Evolutionary conservation across 352 stramenopile species (phyloP).

Genomic region (Globisporangium irregulare): DNA sequence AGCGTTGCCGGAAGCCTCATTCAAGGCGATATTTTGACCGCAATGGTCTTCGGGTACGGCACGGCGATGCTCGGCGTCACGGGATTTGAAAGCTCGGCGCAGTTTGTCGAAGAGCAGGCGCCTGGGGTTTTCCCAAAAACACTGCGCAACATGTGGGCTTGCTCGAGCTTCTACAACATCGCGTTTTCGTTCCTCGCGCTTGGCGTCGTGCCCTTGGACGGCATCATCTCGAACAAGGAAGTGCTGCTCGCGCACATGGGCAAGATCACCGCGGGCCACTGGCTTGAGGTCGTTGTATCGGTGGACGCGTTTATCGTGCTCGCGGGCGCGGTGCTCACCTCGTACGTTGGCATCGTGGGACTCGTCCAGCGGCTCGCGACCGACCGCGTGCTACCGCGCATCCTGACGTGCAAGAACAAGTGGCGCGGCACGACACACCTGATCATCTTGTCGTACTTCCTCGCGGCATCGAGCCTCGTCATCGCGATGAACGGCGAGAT

Average conservation of each 20-base stretch:
- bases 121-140: slow-evolving; percentile 80
- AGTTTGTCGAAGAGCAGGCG: slow-evolving; percentile 85
- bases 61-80: slow-evolving; percentile 76
- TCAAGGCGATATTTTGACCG: slow-evolving; percentile 25
- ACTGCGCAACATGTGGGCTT: slow-evolving; percentile 77
- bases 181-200: slow-evolving; percentile 63
- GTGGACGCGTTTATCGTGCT: slow-evolving; percentile 81
- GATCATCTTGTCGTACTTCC: slow-evolving; percentile 62
- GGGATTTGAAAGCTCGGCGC: slow-evolving; percentile 79
- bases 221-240: slow-evolving; percentile 42
- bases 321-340: slow-evolving; percentile 65
- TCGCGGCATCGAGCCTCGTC: slow-evolving; percentile 45
- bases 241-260: slow-evolving; percentile 67
- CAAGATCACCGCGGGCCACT: slow-evolving; percentile 21
- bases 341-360: slow-evolving; percentile 62
- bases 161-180: slow-evolving; percentile 81
- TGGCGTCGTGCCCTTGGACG: slow-evolving; percentile 56
- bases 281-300: slow-evolving; percentile 30
- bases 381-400: slow-evolving; percentile 42
- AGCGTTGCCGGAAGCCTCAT: slow-evolving; percentile 26
- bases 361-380: slow-evolving; percentile 59
- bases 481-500: slow-evolving; percentile 56
- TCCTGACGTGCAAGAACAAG: slow-evolving; percentile 38
- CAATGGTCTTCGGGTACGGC: slow-evolving; percentile 58
- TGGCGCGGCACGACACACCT: slow-evolving; percentile 55